phyloP scores from a whole-genome alignment of 495 filamentous ascomycete genomes.

The Penicillium canariense region DNA sequence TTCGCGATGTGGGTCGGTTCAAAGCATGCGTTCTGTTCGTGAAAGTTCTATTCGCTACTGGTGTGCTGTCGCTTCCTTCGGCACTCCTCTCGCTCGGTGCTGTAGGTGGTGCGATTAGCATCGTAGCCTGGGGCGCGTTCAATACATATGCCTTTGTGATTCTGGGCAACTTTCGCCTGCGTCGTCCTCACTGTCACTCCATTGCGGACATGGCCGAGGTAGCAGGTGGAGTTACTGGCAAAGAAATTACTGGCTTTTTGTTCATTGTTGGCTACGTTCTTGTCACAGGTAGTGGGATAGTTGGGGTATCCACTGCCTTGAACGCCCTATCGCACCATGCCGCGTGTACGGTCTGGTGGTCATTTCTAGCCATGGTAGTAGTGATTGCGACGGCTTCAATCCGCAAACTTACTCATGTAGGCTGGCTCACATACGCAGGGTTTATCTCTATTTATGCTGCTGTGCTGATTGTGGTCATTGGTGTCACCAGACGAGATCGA shows the following conservation, averaged over 20 bases:
- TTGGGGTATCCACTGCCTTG: conserved; percentile 47
- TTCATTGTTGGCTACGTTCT: conserved; percentile 50
- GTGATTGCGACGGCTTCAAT: conserved; percentile 50
- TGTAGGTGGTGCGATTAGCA: conserved; percentile 53
- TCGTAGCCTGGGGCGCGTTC: conserved; percentile 56
- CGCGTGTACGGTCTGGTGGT: conserved; percentile 46
- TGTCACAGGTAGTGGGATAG: conserved; percentile 36
- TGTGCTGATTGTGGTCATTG: conserved; percentile 48
- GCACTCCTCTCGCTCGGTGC: conserved; percentile 61
- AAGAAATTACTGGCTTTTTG: conserved; percentile 38
- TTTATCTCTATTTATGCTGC: conserved; percentile 45
- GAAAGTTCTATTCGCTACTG: conserved; percentile 53
- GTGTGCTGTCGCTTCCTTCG: conserved; percentile 58
- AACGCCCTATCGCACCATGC: conserved; percentile 50
- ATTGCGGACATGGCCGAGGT: conserved; percentile 70
- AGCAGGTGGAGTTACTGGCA: conserved; percentile 53
- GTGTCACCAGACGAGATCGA: conserved; percentile 39
- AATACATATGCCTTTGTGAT: conserved; percentile 48
- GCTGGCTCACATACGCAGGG: conserved; percentile 44
- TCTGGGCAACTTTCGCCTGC: conserved; percentile 31
- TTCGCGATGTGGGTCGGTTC: conserved; percentile 53
- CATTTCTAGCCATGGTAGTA: conserved; percentile 53
- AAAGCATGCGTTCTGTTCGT: conserved; percentile 53
- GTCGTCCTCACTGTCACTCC: conserved; percentile 38
- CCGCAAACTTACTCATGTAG: conserved; percentile 37